A percentile compares a stretch with the other conserved stretches of the same genome.
Conservation (phyloP, 1,139 yeast genomes). For the Saccharomycopsis crataegensis region DNA sequence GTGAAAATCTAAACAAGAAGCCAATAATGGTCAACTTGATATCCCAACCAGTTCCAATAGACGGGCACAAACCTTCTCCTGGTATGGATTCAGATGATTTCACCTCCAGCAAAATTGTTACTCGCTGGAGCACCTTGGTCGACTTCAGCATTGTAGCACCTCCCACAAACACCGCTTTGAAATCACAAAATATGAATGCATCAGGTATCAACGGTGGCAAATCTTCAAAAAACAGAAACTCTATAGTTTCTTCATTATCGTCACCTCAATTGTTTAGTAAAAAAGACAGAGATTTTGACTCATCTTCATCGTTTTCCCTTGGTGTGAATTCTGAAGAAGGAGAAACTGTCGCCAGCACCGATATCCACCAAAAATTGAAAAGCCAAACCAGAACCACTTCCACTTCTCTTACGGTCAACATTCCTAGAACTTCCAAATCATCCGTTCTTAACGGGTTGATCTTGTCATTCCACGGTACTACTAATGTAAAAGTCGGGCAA, state of each 20-base stretch:
- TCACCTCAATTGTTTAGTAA: neutral
- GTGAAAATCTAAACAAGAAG: slow-evolving; percentile 26
- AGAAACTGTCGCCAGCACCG: neutral
- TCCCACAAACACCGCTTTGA: slow-evolving; percentile 25
- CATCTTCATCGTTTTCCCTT: slow-evolving; percentile 7
- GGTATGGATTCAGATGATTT: slow-evolving; percentile 1
- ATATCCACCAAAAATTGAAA: slow-evolving; percentile 20
- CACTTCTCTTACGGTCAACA: slow-evolving; percentile 37
- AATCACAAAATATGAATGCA: slow-evolving; percentile 7
- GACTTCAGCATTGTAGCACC: slow-evolving; percentile 48
- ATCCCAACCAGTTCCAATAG: slow-evolving; percentile 26
- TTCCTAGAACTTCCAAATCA: slow-evolving; percentile 31
- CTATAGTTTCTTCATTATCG: neutral
- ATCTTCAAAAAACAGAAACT: neutral
- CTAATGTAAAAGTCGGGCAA: slow-evolving; percentile 54
- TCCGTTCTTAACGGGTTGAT: slow-evolving; percentile 40
- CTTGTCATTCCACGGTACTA: slow-evolving; percentile 58
- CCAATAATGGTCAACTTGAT: slow-evolving; percentile 33
- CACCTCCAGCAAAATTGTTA: slow-evolving; percentile 32
- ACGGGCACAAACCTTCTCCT: slow-evolving; percentile 9
- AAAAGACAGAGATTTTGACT: neutral
- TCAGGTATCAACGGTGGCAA: neutral
- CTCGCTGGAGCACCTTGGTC: slow-evolving; percentile 55
- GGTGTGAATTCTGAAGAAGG: slow-evolving; percentile 5
- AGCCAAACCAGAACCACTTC: slow-evolving; percentile 31